A percentile compares a stretch with the other conserved stretches of the same genome.
Conservation (phyloP, 1,284 basidiomycete genomes). For the Fistulinella cinereoalba region DNA sequence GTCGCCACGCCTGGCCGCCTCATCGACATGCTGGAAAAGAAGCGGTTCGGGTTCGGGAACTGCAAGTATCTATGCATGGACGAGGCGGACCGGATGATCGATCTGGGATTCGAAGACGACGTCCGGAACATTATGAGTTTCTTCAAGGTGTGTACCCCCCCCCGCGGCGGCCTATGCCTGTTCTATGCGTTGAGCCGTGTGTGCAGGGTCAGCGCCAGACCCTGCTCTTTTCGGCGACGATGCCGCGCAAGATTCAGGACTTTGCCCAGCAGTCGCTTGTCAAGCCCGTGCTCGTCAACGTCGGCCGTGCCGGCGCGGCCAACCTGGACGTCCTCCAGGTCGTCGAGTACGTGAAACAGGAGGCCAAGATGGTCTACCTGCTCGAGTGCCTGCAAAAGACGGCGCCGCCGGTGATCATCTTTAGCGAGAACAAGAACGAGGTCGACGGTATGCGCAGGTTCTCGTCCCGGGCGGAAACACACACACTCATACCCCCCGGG, state of each 20-base stretch:
- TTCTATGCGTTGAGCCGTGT: too few relatives aligned
- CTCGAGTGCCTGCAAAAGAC: constrained; percentile 98
- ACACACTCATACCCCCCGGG: too few relatives aligned
- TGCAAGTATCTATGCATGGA: constrained; percentile 98
- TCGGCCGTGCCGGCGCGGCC: constrained; percentile 96
- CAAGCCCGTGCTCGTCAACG: constrained; percentile 92
- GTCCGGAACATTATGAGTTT: constrained; percentile 98
- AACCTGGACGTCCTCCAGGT: constrained; percentile 97
- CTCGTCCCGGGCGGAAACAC: background rate
- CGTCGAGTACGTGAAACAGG: constrained; percentile 98
- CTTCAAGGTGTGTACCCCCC: constrained; percentile 69
- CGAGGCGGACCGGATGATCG: constrained; percentile 99
- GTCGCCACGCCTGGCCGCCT: constrained; percentile 94
- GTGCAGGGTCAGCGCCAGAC: constrained; percentile 91
- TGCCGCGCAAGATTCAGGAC: constrained; percentile 98
- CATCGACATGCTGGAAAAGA: constrained; percentile 97
- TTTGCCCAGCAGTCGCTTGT: constrained; percentile 96
- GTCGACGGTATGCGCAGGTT: constrained; percentile 76
- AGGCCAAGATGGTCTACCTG: constrained; percentile 99
- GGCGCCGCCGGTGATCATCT: constrained; percentile 96
- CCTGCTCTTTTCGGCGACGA: constrained; percentile 95
- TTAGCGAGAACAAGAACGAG: constrained; percentile 99
- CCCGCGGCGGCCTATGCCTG: too few relatives aligned
- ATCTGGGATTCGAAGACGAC: constrained; percentile 98
- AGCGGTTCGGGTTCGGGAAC: constrained; percentile 84